Base-by-base conservation (phyloP, 129 eudicot species). In the Kitagawia praeruptora region DNA sequence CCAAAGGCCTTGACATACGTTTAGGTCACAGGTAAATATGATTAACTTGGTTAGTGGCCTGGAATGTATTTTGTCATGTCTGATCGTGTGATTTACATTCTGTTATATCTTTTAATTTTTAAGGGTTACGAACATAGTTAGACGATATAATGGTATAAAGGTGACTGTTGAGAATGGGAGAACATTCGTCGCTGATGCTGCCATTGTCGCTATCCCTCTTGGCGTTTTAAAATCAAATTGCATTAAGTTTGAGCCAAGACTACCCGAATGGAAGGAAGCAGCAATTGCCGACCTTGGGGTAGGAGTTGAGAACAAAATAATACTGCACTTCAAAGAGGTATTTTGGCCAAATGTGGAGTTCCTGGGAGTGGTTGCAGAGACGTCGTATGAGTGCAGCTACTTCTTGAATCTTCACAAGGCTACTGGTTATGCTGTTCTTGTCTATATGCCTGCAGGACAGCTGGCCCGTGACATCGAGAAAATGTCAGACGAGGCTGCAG, bases 321-420 rank as follows among this genome's bases (percentile, higher is more conserved):
- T 85, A 27, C 78, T 96, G 86, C 97, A 92, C 87, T 96, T 96
- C 74, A 92, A 92, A 41, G 81, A 80, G 58, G 99, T 96, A 15
- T 96, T 96, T 83, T 96, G 98, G 97, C 99, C 99, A 42, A 96
- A 92, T 72, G 99, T 96, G 37, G 99, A 96, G 89, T 96, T 96
- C 84, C 77, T 96, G 82, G 99, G 99, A 80, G 99, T 96, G 15
- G 99, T 96, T 83, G 87, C 98, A 2, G 95, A 89, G 72, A 90
- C 95, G 21, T 84, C 98, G 16, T 88, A 90, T 47, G 89, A 71
- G 48, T 96, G 99, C 84, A 92, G 99, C 83, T 96, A 96, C 81
- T 96, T 96, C 61, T 87, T 96, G 58, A 96, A 96, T 81, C 98
- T 96, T 69, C 98, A 96, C 86, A 96, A 96, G 85, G 99, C 99